These are phyloP conservation scores for Heracleum sosnowskyi DNA, from an alignment of 129 eudicot genomes.

Conservation along the genomic window DNA sequence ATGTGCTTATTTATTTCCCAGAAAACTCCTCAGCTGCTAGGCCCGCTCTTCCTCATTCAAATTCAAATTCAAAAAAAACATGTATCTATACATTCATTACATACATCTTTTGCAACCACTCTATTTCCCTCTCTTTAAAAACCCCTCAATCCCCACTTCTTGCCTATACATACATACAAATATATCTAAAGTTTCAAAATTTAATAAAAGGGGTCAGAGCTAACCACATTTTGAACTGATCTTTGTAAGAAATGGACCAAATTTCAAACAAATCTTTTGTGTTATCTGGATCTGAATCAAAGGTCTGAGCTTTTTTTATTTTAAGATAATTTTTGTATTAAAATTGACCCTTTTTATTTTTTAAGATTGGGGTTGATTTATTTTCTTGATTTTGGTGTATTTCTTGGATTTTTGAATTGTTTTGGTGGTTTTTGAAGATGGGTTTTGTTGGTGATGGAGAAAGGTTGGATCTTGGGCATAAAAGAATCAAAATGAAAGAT, in stretches of 20 bases:
- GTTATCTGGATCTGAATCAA: slow-evolving; percentile 40
- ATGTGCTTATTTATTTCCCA: background rate
- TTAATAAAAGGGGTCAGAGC: background rate
- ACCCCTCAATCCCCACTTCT: slow-evolving; percentile 29
- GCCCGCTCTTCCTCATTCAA: slow-evolving; percentile 11
- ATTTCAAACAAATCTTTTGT: slow-evolving; percentile 6
- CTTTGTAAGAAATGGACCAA: slow-evolving; percentile 15
- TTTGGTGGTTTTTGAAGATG: slow-evolving; percentile 38
- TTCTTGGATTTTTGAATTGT: slow-evolving; percentile 7
- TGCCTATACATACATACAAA: background rate
- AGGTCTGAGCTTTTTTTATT: slow-evolving; percentile 20
- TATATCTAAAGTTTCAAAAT: slow-evolving; percentile 12
- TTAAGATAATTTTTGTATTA: background rate
- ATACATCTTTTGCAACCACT: slow-evolving; percentile 12
- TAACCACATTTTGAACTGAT: background rate
- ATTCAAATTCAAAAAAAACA: background rate
- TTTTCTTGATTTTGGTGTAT: background rate
- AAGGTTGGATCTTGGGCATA: slow-evolving; percentile 28
- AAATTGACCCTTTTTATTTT: too few relatives aligned
- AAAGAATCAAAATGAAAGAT: slow-evolving; percentile 56
- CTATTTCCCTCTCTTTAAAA: slow-evolving; percentile 17
- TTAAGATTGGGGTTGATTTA: background rate
- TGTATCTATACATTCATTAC: too few relatives aligned
- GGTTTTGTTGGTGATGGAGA: slow-evolving; percentile 33
- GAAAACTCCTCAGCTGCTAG: background rate